A percentile compares a stretch with the other conserved stretches of the same genome.
Conservation (phyloP, 202 grass and related monocot species). For the Brachypodium distachyon region DNA sequence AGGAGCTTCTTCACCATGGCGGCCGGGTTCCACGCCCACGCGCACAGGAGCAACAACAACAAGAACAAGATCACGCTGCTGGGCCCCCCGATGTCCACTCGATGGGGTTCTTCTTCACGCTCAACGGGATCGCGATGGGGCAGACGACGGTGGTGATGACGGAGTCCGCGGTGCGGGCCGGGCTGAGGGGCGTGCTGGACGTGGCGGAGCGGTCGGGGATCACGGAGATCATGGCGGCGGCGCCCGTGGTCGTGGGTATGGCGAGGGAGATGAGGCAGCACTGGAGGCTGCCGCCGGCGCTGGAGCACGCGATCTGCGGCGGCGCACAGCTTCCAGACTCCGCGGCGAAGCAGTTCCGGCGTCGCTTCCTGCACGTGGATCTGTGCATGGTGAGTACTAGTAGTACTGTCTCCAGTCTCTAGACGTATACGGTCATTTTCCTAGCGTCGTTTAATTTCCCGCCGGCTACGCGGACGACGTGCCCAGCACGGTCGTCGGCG, state of each 20-base stretch:
- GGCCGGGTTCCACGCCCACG: slow-evolving; percentile 4
- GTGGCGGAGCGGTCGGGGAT: slow-evolving; percentile 36
- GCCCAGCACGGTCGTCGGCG: too few relatives aligned
- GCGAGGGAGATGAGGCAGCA: not conserved
- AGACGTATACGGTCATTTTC: too few relatives aligned
- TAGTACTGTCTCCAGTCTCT: too few relatives aligned
- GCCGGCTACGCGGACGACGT: too few relatives aligned
- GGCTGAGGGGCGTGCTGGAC: slow-evolving; percentile 19
- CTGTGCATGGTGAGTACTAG: slow-evolving; percentile 45
- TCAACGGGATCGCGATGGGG: slow-evolving; percentile 31
- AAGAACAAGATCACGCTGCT: slow-evolving; percentile 28
- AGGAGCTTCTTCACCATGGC: slow-evolving; percentile 42
- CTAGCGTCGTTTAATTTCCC: too few relatives aligned
- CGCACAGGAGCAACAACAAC: not conserved
- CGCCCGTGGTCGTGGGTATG: slow-evolving; percentile 48
- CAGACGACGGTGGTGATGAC: slow-evolving; percentile 42
- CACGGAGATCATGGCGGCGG: slow-evolving; percentile 30
- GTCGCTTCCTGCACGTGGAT: slow-evolving; percentile 33
- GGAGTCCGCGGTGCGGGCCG: not conserved
- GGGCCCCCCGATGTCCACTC: slow-evolving; percentile 43
- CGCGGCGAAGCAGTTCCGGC: slow-evolving; percentile 17
- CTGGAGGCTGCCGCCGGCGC: not conserved
- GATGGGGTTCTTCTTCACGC: slow-evolving; percentile 33
- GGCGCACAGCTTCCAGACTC: slow-evolving; percentile 29
- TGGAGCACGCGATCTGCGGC: slow-evolving; percentile 34